Evolutionary conservation across 2,329 filamentous ascomycete species (phyloP).

Genomic region (Stemphylium beticola): DNA sequence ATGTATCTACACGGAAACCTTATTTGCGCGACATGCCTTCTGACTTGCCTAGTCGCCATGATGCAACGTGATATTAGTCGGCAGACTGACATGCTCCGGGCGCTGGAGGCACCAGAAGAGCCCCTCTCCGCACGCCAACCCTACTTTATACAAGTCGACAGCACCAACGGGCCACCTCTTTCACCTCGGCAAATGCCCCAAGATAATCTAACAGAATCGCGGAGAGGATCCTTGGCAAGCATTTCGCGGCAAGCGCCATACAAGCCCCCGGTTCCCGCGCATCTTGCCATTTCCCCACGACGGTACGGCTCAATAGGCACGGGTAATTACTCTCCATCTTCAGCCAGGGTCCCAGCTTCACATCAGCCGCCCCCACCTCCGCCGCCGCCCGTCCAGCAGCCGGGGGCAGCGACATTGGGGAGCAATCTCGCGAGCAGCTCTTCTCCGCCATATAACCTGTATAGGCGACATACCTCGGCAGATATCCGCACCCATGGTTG

Average conservation of each 20-base stretch:
- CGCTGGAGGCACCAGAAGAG: constrained; percentile 68
- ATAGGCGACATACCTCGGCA: constrained; percentile 88
- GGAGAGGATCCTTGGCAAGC: constrained; percentile 68
- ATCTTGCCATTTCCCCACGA: constrained; percentile 77
- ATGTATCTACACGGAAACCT: constrained; percentile 51
- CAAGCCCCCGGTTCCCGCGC: constrained; percentile 79
- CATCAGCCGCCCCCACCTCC: constrained; percentile 66
- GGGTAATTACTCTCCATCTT: constrained; percentile 71
- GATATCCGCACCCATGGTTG: constrained; percentile 79
- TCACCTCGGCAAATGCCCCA: constrained; percentile 87
- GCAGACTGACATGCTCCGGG: constrained; percentile 64
- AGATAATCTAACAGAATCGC: constrained; percentile 69
- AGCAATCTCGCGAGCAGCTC: constrained; percentile 48
- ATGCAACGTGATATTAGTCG: constrained; percentile 69
- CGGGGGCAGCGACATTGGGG: constrained; percentile 58
- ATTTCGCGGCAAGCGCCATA: constrained; percentile 68
- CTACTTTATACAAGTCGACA: constrained; percentile 52
- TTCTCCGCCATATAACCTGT: constrained; percentile 70
- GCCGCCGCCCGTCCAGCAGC: constrained; percentile 68
- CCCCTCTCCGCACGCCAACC: constrained; percentile 62
- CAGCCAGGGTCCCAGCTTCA: constrained; percentile 73
- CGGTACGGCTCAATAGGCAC: constrained; percentile 88
- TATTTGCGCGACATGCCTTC: constrained; percentile 34
- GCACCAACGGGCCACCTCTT: constrained; percentile 68
- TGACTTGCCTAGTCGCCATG: constrained; percentile 42